These are phyloP conservation scores for Purshia tridentata DNA, from an alignment of 306 rosid species.

Conservation along the genomic window DNA sequence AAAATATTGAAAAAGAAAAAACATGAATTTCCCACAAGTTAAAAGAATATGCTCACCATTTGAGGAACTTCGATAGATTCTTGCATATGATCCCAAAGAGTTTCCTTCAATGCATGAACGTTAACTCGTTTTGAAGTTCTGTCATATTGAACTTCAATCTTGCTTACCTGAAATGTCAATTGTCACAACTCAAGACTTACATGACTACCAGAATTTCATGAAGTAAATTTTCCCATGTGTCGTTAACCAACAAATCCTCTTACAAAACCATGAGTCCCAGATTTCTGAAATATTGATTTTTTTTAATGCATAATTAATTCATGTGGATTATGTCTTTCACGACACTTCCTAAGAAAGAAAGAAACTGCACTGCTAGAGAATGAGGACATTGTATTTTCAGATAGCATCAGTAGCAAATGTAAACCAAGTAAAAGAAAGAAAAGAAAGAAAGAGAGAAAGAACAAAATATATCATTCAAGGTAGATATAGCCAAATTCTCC, in stretches of 20 bases:
- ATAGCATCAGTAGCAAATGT: not conserved
- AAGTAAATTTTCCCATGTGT: not conserved
- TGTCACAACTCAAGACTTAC: not conserved
- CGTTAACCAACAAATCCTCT: not conserved
- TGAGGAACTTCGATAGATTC: slow-evolving; percentile 13
- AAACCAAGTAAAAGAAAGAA: not conserved
- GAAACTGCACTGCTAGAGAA: not conserved
- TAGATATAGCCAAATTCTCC: not conserved
- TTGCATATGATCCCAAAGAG: slow-evolving; percentile 26
- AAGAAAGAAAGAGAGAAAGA: not conserved
- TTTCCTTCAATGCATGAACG: slow-evolving; percentile 24
- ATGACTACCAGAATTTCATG: not conserved
- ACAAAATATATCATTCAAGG: not conserved
- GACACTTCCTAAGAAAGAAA: not conserved
- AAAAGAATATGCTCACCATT: slow-evolving; percentile 12
- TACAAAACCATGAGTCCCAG: not conserved
- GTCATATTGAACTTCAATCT: slow-evolving; percentile 23
- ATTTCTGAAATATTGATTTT: no score
- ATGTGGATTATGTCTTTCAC: not conserved
- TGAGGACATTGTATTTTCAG: not conserved
- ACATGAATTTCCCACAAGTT: not conserved
- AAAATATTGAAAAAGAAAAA: not conserved
- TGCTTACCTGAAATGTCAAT: slow-evolving; percentile 22
- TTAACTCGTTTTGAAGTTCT: slow-evolving; percentile 31
- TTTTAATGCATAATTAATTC: not conserved